A percentile compares a stretch with the other conserved stretches of the same genome.
These are phyloP conservation scores for Cystobasidium onofrii DNA, from an alignment of 768 basidiomycete species.

Conservation along the genomic window DNA sequence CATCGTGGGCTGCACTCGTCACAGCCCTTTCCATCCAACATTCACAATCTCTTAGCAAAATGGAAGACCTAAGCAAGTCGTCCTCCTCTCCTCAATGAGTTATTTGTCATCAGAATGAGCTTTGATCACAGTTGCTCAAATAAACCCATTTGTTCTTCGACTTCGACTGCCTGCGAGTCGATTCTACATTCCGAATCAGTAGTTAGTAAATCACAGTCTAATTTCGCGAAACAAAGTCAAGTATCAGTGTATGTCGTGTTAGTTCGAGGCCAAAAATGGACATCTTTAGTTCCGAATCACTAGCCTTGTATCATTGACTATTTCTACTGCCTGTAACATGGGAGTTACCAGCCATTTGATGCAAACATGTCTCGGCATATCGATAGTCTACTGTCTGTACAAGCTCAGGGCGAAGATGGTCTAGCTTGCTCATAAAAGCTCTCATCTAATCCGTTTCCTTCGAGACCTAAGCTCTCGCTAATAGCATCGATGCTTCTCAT, in stretches of 20 bases:
- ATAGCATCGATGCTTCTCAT: conserved; percentile 25
- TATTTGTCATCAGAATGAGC: too few species aligned
- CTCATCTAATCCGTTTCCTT: conserved; percentile 3
- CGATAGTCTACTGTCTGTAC: background rate
- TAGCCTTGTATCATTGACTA: too few species aligned
- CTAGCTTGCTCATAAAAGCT: background rate
- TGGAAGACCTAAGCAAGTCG: background rate
- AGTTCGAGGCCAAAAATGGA: too few species aligned
- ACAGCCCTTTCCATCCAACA: conserved; percentile 31
- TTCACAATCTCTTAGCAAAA: background rate
- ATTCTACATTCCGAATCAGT: too few species aligned
- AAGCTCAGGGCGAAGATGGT: conserved; percentile 11
- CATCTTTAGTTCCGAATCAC: too few species aligned
- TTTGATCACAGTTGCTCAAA: background rate
- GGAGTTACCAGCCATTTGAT: too few species aligned
- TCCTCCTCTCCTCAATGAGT: background rate
- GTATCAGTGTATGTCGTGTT: too few species aligned
- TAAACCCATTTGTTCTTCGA: background rate
- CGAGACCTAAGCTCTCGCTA: conserved; percentile 17
- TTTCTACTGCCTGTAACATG: too few species aligned
- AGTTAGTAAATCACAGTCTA: too few species aligned
- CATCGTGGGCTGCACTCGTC: conserved; percentile 35
- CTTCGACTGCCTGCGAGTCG: background rate
- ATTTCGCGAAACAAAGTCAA: too few species aligned
- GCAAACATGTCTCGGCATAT: too few species aligned